Conservation (phyloP, 176 grass and related monocot species). For the Juncus inflexus region DNA sequence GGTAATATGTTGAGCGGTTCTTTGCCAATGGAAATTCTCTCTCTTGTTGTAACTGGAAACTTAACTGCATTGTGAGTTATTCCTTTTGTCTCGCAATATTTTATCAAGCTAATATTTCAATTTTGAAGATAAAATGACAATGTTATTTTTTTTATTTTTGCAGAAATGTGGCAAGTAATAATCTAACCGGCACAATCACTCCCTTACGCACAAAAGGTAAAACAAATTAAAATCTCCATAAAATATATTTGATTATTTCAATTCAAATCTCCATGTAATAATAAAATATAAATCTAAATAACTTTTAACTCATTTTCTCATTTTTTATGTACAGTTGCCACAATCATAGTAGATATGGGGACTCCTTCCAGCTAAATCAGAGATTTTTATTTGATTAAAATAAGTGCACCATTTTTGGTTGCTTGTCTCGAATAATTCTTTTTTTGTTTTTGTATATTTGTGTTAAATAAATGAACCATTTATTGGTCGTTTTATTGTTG, state of each 20-base stretch:
- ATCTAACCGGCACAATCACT: neutral
- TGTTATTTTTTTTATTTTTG: neutral
- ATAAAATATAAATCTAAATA: neutral
- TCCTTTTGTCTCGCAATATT: neutral
- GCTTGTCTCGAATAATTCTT: neutral
- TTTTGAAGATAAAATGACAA: neutral
- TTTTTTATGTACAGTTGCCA: slow-evolving; percentile 19
- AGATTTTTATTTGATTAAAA: slow-evolving; percentile 21
- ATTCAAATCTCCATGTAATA: neutral
- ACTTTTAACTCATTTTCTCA: too few relatives aligned
- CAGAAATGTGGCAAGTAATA: slow-evolving; percentile 29
- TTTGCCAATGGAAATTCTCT: slow-evolving; percentile 21
- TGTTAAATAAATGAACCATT: too few relatives aligned
- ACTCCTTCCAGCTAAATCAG: neutral
- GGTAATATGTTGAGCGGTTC: slow-evolving; percentile 5
- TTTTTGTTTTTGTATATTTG: too few relatives aligned
- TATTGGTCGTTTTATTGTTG: too few relatives aligned
- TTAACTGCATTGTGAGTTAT: slow-evolving; percentile 24
- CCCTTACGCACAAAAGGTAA: slow-evolving; percentile 20
- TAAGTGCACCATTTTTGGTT: slow-evolving; percentile 15
- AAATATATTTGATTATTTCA: neutral
- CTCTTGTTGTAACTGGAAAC: slow-evolving; percentile 24
- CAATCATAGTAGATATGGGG: slow-evolving; percentile 14
- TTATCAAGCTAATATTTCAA: too few relatives aligned
- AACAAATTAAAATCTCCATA: neutral